Conservation (phyloP, 306 rosid genomes). For the Glycine latifolia region DNA sequence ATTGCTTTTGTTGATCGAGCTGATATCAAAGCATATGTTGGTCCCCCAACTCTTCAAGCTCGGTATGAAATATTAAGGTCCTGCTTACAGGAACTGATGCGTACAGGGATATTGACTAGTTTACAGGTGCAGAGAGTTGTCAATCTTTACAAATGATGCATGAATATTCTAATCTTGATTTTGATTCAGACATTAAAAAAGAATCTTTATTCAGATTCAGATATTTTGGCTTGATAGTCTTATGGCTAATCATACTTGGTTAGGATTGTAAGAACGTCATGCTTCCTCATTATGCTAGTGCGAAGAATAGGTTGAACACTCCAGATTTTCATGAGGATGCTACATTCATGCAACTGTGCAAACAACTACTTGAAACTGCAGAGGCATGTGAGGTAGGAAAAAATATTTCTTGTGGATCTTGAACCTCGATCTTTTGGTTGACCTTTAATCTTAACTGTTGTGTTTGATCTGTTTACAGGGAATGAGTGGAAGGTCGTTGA, state of each 20-base stretch:
- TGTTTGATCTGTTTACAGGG: slow-evolving; percentile 63
- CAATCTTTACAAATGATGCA: neutral
- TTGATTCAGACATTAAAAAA: neutral
- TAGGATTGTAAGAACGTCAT: slow-evolving; percentile 60
- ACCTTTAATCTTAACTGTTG: slow-evolving; percentile 25
- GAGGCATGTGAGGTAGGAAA: slow-evolving; percentile 86
- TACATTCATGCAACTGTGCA: slow-evolving; percentile 56
- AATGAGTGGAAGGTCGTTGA: slow-evolving; percentile 86
- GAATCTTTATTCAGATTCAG: neutral
- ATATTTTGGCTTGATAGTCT: slow-evolving; percentile 38
- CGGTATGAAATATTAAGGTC: slow-evolving; percentile 91
- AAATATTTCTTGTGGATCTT: slow-evolving; percentile 31
- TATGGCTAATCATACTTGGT: slow-evolving; percentile 47
- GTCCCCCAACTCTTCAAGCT: slow-evolving; percentile 97
- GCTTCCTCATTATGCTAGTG: slow-evolving; percentile 70
- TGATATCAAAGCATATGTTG: slow-evolving; percentile 95
- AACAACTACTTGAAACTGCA: slow-evolving; percentile 76
- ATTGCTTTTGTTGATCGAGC: slow-evolving; percentile 98
- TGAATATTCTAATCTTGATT: slow-evolving; percentile 14
- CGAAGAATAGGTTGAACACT: slow-evolving; percentile 64
- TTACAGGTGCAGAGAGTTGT: slow-evolving; percentile 60
- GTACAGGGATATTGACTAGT: slow-evolving; percentile 67
- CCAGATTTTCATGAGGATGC: slow-evolving; percentile 55
- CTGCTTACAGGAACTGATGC: slow-evolving; percentile 83
- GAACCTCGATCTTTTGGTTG: slow-evolving; percentile 35